Conservation (phyloP, 768 basidiomycete genomes). For the Tulasnella sp. region DNA sequence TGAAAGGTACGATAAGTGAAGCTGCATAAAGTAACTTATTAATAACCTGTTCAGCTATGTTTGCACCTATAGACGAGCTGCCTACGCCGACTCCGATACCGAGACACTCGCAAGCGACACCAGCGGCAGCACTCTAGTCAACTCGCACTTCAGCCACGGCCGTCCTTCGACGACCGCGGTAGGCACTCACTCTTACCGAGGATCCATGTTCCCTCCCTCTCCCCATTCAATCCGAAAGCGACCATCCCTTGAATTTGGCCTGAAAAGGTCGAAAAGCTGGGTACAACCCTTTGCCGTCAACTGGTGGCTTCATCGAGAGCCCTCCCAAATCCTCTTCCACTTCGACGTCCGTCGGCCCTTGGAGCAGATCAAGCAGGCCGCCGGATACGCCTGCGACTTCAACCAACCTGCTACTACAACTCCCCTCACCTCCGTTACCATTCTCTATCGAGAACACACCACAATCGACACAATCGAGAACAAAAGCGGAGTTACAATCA, state of each 20-base stretch:
- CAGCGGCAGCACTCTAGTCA: neutral
- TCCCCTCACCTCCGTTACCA: neutral
- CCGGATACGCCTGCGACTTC: neutral
- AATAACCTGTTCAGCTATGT: neutral
- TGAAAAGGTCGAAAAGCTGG: neutral
- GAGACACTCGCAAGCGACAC: neutral
- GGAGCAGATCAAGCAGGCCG: neutral
- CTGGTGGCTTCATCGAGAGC: neutral
- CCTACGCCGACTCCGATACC: neutral
- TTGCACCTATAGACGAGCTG: too few species aligned
- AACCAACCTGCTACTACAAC: neutral
- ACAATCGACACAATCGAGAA: neutral
- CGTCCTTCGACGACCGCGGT: neutral
- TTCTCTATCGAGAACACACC: neutral
- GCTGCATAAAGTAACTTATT: neutral
- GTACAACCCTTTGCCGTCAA: neutral
- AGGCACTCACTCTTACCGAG: neutral
- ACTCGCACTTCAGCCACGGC: neutral
- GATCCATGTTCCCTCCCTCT: neutral
- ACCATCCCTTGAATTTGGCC: neutral
- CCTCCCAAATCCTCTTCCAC: neutral
- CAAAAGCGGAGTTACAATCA: neutral
- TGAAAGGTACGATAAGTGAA: neutral
- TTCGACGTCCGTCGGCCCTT: neutral
- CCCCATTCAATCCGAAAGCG: neutral